Percentiles rank a stretch among this genome's conserved stretches.
Conservation (phyloP, 306 rosid genomes). For the Urtica urens region DNA sequence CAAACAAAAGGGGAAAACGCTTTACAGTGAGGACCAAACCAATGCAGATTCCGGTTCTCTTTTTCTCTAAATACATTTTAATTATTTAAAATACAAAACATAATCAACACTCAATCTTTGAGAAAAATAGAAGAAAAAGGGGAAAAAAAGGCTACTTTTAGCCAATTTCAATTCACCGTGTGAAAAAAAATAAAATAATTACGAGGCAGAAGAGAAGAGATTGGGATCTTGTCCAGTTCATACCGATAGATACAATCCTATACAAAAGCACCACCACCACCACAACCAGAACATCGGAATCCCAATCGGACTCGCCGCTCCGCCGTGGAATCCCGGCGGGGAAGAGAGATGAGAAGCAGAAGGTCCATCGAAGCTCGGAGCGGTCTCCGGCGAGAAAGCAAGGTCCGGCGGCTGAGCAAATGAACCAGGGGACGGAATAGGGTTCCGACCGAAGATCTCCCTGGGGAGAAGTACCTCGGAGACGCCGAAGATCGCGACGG, state of each 20-base stretch:
- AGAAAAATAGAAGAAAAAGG: neutral
- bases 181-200: constrained; percentile 19
- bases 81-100: constrained; percentile 27
- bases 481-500: constrained; percentile 85
- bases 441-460: constrained; percentile 59
- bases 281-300: constrained; percentile 28
- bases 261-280: too few species aligned
- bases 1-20: neutral
- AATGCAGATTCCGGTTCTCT: constrained; percentile 17
- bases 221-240: constrained; percentile 32
- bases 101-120: constrained; percentile 23
- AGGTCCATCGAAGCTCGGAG: constrained; percentile 29
- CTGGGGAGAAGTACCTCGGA: constrained; percentile 71
- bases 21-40: constrained; percentile 12
- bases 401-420: constrained; percentile 48
- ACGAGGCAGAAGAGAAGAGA: constrained; percentile 27
- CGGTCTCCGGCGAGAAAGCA: constrained; percentile 45
- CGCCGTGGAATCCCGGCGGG: constrained; percentile 53
- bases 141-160: constrained; percentile 12
- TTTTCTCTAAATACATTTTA: constrained; percentile 4
- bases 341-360: constrained; percentile 49
- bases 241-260: constrained; percentile 65
- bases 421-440: neutral
- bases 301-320: constrained; percentile 39
- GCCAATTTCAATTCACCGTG: constrained; percentile 26